Evolutionary conservation across 805 yeast species (phyloP), one percentile per base, ranked within the genome.

Genomic region (Candida sphagnicola): DNA sequence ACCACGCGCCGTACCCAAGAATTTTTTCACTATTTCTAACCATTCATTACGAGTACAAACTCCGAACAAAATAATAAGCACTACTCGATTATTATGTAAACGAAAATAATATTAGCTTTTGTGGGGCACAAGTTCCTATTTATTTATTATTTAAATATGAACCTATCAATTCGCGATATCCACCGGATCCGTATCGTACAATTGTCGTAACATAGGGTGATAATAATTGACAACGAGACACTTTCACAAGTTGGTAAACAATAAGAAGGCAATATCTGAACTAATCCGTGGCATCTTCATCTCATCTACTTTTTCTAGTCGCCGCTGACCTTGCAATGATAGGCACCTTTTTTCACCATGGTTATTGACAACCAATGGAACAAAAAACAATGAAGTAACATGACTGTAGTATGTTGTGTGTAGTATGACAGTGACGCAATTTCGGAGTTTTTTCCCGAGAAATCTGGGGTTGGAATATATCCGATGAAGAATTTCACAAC

Each of bases 361-460:
- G n/a, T n/a, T n/a, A n/a, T n/a, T n/a, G n/a, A n/a, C n/a, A n/a
- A n/a, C n/a, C n/a, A n/a, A n/a, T n/a, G n/a, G n/a, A n/a, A n/a
- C n/a, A n/a, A n/a, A n/a, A n/a, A n/a, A n/a, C n/a, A n/a, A n/a
- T n/a, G n/a, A n/a, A n/a, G n/a, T n/a, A n/a, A n/a, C n/a, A n/a
- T n/a, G n/a, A n/a, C n/a, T n/a, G n/a, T n/a, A n/a, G n/a, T n/a
- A n/a, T n/a, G n/a, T n/a, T n/a, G n/a, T 11, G 25, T 21, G 25
- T 21, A 21, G 11, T 11, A 8, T 21, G 15, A n/a, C 6, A 26
- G 8, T 26, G 8, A n/a, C 29, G 13, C 13, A n/a, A n/a, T n/a
- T 26, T 26, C 29, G 29, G 29, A 26, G 29, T 26, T 26, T 26
- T 26, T 8, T 26, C 13, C 29, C 29, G 29, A 26, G 15, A 26